Evolutionary conservation across 768 basidiomycete species (phyloP), one percentile per base, ranked within the genome.

Genomic region (Termitomyces sp.): DNA sequence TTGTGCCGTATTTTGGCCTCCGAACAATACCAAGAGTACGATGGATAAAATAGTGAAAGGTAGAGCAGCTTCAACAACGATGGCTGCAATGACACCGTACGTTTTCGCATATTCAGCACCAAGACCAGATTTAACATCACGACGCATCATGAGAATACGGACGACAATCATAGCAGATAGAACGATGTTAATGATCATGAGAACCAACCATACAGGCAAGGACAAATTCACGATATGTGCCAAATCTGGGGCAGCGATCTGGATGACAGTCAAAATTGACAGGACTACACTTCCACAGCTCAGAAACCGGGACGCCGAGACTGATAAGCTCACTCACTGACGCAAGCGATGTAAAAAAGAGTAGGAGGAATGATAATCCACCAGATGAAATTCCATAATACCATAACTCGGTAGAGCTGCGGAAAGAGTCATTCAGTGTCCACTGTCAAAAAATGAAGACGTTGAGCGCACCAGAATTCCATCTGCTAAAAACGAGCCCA

Each of bases 391-490:
- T 53, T 35, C 54, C 51, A 56, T 10, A 56, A 43, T 9, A 59
- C 46, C 46, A 59, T 51, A 34, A 56, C 58, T 12, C 58, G 51
- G 38, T 59, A 59, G 38, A 56, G 28, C 55, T 56, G 42, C 5
- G 14, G 21, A 45, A 17, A 1, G 35, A 28, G 35, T 22, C 42
- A 5, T 12, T 42, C 15, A 41, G 26, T 11, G 11, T 12, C 15
- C 28, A 40, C n/a, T 7, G 14, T 26, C 7, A 19, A 26, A 12
- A 30, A 1, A 44, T 21, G 22, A 40, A 22, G 19, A 5, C 5
- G 34, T 28, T 44, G 73, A 44, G 54, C 71, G 45, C 50, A 77
- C 77, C 58, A 77, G 64, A 43, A 76, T 51, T 1, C 60, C 75
- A 42, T 75, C 72, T 9, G 68, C 68, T 59, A 75, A 57, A 12